Evolutionary conservation across 2,329 filamentous ascomycete species (phyloP).

Genomic region (Raffaelea deltoideospora): DNA sequence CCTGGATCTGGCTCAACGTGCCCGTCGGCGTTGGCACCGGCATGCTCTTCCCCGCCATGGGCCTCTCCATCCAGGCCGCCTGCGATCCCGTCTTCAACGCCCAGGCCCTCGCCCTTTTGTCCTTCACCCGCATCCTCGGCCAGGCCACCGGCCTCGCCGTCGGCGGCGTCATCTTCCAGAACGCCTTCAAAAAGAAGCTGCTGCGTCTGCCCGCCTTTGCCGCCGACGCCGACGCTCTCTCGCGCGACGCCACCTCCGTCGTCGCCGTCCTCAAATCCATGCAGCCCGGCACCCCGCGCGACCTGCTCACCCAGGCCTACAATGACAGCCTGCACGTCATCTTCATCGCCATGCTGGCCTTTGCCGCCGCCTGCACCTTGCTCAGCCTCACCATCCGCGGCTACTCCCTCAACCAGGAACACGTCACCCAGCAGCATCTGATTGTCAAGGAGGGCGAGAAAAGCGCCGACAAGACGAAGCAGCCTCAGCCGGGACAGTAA

Average conservation of each 20-base stretch:
- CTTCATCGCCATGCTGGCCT: slow-evolving; percentile 35
- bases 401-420: slow-evolving; percentile 29
- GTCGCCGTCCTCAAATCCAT: slow-evolving; percentile 38
- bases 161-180: slow-evolving; percentile 25
- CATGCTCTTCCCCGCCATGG: slow-evolving; percentile 22
- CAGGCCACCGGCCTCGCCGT: slow-evolving; percentile 26
- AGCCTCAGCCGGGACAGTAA: slow-evolving; percentile 2
- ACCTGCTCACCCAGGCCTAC: slow-evolving; percentile 25
- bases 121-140: slow-evolving; percentile 24
- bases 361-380: slow-evolving; percentile 33
- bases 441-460: slow-evolving; percentile 13
- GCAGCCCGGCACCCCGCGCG: slow-evolving; percentile 21
- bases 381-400: slow-evolving; percentile 35
- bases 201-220: slow-evolving; percentile 5
- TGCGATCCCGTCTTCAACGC: slow-evolving; percentile 20
- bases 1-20: slow-evolving; percentile 21
- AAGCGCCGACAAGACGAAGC: not conserved
- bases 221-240: slow-evolving; percentile 24
- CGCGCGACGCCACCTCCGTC: slow-evolving; percentile 37
- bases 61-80: slow-evolving; percentile 23
- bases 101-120: slow-evolving; percentile 23
- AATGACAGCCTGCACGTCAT: slow-evolving; percentile 37
- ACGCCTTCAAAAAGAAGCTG: slow-evolving; percentile 11
- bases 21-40: slow-evolving; percentile 21
- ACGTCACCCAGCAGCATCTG: slow-evolving; percentile 32